These are phyloP conservation scores for Bretziella fagacearum DNA, from an alignment of 2,329 filamentous ascomycete species.

Conservation along the genomic window DNA sequence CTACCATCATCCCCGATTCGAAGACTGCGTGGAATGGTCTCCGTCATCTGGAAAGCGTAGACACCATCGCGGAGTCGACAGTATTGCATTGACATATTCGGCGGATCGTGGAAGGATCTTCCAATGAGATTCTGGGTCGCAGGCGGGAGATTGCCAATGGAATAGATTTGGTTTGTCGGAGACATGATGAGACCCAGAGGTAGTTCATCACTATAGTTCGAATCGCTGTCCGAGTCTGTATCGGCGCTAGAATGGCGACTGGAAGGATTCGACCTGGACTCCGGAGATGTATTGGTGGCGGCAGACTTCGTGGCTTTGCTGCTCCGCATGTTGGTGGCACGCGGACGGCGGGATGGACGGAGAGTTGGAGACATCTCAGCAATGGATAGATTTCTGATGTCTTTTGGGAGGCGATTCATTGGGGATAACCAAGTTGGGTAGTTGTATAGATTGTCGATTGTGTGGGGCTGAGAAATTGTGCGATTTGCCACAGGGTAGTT, in stretches of 20 bases:
- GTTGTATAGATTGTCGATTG: no score
- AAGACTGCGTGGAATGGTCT: conserved; percentile 34
- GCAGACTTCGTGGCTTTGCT: not conserved
- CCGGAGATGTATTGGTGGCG: not conserved
- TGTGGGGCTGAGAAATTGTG: not conserved
- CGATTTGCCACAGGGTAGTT: no score
- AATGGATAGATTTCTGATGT: conserved; percentile 1
- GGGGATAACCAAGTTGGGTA: no score
- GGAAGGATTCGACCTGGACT: not conserved
- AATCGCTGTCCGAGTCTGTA: conserved; percentile 19
- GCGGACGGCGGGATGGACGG: not conserved
- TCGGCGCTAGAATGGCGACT: conserved; percentile 19
- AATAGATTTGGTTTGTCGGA: conserved; percentile 26
- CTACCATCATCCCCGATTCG: conserved; percentile 29
- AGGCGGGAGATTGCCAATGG: conserved; percentile 24
- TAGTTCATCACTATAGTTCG: conserved; percentile 16
- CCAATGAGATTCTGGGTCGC: conserved; percentile 25
- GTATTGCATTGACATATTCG: conserved; percentile 32
- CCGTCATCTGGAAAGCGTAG: conserved; percentile 39
- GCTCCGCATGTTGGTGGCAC: conserved; percentile 1
- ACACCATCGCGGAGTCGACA: conserved; percentile 32
- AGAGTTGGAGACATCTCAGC: not conserved
- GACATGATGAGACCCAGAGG: conserved; percentile 20
- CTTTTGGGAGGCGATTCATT: not conserved
- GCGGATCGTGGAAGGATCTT: conserved; percentile 31